These are phyloP conservation scores for Orbilia oligospora DNA, from an alignment of 2,329 filamentous ascomycete genomes.

Conservation along the genomic window DNA sequence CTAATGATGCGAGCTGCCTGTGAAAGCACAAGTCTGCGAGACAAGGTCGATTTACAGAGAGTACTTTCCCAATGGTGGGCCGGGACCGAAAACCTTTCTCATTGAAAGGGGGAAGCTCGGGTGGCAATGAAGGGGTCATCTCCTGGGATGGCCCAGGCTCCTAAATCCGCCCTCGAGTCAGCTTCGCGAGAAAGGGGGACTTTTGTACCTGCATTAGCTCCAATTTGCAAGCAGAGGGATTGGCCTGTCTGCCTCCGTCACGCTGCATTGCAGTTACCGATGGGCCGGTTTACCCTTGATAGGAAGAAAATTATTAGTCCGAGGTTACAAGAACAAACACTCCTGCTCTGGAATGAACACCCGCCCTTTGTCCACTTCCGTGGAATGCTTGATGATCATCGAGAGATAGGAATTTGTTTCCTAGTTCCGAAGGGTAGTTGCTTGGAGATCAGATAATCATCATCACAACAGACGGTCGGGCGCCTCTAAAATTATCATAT, in stretches of 20 bases:
- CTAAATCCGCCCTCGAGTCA: constrained; percentile 27
- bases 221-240: constrained; percentile 42
- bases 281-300: constrained; percentile 44
- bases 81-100: constrained; percentile 50
- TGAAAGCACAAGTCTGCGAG: constrained; percentile 35
- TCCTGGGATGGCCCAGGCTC: constrained; percentile 46
- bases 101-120: constrained; percentile 57
- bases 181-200: constrained; percentile 37
- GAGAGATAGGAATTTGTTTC: constrained; percentile 33
- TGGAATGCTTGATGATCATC: constrained; percentile 45
- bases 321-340: constrained; percentile 29
- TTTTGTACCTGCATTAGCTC: constrained; percentile 60
- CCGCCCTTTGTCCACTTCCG: constrained; percentile 34
- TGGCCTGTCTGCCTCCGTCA: constrained; percentile 49
- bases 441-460: constrained; percentile 27
- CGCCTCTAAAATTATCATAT: constrained; percentile 43
- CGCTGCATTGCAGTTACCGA: constrained; percentile 49
- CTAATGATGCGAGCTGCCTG: constrained; percentile 46
- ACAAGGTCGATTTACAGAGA: constrained; percentile 22
- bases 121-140: constrained; percentile 43
- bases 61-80: constrained; percentile 31
- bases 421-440: constrained; percentile 30
- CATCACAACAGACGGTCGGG: constrained; percentile 21
- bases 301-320: constrained; percentile 18
- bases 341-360: constrained; percentile 40